A percentile compares a stretch with the other conserved stretches of the same genome.
phyloP scores from a whole-genome alignment of 192 early-diverging fungal species.

The Radiomyces spectabilis region DNA sequence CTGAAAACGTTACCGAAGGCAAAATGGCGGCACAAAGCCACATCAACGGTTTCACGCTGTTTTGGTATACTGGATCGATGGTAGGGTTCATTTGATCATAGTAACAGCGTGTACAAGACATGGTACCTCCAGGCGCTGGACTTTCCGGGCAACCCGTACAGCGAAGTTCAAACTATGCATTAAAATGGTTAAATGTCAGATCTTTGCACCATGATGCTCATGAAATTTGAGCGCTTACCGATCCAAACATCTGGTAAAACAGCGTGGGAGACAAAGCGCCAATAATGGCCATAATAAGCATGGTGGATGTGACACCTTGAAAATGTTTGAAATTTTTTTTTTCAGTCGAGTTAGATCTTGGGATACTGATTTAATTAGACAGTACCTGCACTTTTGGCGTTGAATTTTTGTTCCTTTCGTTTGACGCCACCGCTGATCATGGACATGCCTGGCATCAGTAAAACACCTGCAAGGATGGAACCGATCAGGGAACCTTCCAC shows the following conservation, averaged over 20 bases:
- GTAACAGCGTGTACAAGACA: constrained; percentile 56
- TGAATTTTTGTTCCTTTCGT: constrained; percentile 90
- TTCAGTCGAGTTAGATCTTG: neutral
- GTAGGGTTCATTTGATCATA: constrained; percentile 56
- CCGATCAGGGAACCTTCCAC: constrained; percentile 93
- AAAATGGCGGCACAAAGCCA: constrained; percentile 77
- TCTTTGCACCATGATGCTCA: too few species aligned
- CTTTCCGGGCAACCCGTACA: constrained; percentile 44
- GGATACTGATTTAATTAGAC: neutral
- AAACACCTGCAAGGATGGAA: constrained; percentile 79
- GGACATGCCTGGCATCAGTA: constrained; percentile 87
- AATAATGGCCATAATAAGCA: constrained; percentile 91
- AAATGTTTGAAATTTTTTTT: neutral
- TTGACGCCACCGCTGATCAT: constrained; percentile 92
- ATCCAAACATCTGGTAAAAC: constrained; percentile 88
- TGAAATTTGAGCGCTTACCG: too few species aligned
- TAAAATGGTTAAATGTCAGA: too few species aligned
- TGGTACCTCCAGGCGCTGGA: constrained; percentile 1
- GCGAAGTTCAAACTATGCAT: constrained; percentile 42
- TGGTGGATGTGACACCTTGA: constrained; percentile 82
- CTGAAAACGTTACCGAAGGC: constrained; percentile 45
- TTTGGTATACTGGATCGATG: constrained; percentile 74
- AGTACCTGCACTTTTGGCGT: constrained; percentile 82
- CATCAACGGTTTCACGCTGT: constrained; percentile 75
- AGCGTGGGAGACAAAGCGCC: constrained; percentile 90